These are phyloP conservation scores for Mycena pura DNA, from an alignment of 768 basidiomycete species.

Conservation along the genomic window DNA sequence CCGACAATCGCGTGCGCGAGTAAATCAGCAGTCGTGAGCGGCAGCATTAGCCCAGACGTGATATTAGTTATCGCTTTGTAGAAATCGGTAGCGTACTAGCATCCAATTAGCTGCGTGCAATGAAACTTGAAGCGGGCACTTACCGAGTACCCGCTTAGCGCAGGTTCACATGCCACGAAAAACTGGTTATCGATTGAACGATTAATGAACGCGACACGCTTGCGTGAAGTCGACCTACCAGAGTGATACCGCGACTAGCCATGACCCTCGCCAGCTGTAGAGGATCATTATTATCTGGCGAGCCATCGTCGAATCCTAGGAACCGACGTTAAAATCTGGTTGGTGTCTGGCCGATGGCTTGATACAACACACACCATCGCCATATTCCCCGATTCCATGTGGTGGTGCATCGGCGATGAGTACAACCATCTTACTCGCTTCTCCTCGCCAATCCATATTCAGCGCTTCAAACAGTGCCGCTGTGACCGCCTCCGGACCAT, in stretches of 20 bases:
- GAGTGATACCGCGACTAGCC: slow-evolving; percentile 89
- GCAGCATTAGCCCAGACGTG: slow-evolving; percentile 95
- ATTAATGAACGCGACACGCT: slow-evolving; percentile 16
- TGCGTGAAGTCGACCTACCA: slow-evolving; percentile 57
- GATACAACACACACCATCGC: slow-evolving; percentile 82
- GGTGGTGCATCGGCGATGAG: slow-evolving; percentile 98
- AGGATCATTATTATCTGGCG: slow-evolving; percentile 93
- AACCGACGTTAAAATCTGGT: slow-evolving; percentile 11
- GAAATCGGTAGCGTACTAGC: slow-evolving; percentile 90
- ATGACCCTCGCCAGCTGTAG: slow-evolving; percentile 85
- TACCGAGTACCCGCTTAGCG: slow-evolving; percentile 90
- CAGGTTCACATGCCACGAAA: slow-evolving; percentile 99
- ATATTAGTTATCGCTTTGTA: slow-evolving; percentile 92
- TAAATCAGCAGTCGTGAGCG: slow-evolving; percentile 92
- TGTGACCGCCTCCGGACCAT: slow-evolving; percentile 95
- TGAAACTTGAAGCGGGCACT: slow-evolving; percentile 34
- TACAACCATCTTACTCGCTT: slow-evolving; percentile 94
- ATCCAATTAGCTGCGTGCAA: neutral
- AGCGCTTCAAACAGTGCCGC: slow-evolving; percentile 88
- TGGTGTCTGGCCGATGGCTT: no score
- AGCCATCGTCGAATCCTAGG: slow-evolving; percentile 90
- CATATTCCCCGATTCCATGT: slow-evolving; percentile 96
- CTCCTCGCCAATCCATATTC: slow-evolving; percentile 88
- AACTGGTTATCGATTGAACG: slow-evolving; percentile 60
- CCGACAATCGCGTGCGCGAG: slow-evolving; percentile 96